Percentiles rank a stretch among this genome's conserved stretches.
phyloP scores from a whole-genome alignment of 805 yeast genomes.

The Suhomyces sp. region DNA sequence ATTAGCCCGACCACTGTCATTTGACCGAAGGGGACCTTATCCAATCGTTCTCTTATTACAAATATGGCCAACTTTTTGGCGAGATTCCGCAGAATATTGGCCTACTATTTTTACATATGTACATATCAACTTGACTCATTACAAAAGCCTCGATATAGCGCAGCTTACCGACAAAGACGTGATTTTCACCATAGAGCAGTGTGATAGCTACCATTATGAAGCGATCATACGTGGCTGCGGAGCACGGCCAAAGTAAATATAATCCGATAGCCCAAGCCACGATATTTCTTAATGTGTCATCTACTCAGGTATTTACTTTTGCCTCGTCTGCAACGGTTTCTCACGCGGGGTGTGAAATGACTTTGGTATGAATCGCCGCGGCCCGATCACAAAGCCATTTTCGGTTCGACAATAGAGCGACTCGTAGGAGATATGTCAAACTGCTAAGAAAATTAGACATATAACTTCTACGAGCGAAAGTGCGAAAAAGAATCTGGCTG shows the following conservation, averaged over 20 bases:
- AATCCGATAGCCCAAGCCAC: neutral
- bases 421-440: neutral
- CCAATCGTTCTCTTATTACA: slow-evolving; percentile 12
- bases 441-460: neutral
- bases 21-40: slow-evolving; percentile 21
- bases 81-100: neutral
- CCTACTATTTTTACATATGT: neutral
- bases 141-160: neutral
- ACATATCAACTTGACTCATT: neutral
- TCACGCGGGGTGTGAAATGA: neutral
- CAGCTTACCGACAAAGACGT: neutral
- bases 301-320: neutral
- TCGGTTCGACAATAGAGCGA: neutral
- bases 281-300: neutral
- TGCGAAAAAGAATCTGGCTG: neutral
- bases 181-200: neutral
- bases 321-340: neutral
- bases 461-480: neutral
- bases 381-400: neutral
- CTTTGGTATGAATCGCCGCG: neutral
- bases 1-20: slow-evolving; percentile 19
- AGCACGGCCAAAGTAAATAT: neutral
- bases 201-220: neutral
- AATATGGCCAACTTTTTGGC: neutral
- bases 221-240: neutral